These are phyloP conservation scores for Apocynum venetum DNA, from an alignment of 257 asterid genomes.

Conservation along the genomic window DNA sequence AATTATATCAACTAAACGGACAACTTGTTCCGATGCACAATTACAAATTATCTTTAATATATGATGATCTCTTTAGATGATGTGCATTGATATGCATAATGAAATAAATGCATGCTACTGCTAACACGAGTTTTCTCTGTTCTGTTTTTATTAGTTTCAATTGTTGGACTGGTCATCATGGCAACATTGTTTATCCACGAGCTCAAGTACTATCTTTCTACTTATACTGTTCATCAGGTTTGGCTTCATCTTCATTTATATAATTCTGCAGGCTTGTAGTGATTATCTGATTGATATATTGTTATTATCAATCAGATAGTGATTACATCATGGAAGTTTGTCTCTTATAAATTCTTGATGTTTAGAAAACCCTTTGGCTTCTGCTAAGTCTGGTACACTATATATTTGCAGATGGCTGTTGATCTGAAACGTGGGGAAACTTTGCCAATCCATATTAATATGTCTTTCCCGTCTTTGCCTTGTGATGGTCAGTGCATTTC, in stretches of 20 bases:
- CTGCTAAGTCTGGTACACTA: slow-evolving; percentile 13
- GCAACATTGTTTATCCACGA: slow-evolving; percentile 89
- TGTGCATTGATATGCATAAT: background rate
- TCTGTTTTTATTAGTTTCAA: slow-evolving; percentile 50
- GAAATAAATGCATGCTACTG: background rate
- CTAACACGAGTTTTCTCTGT: slow-evolving; percentile 27
- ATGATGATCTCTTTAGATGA: background rate
- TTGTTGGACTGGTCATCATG: slow-evolving; percentile 84
- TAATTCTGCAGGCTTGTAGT: background rate
- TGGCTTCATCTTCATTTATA: slow-evolving; percentile 21
- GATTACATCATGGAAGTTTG: background rate
- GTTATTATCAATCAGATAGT: background rate
- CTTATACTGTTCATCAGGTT: slow-evolving; percentile 87
- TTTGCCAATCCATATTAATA: slow-evolving; percentile 92
- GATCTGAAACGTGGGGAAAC: slow-evolving; percentile 94
- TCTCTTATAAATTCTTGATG: background rate
- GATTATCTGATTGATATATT: background rate
- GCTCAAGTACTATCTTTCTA: slow-evolving; percentile 77
- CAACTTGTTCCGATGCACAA: background rate
- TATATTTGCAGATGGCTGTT: slow-evolving; percentile 77
- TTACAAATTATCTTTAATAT: background rate
- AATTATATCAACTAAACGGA: background rate
- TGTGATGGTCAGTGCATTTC: slow-evolving; percentile 73
- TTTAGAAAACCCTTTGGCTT: background rate
- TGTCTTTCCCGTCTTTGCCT: slow-evolving; percentile 95